Evolutionary conservation across 2,329 filamentous ascomycete species (phyloP).

Genomic region (Sordariomycetes sp.): DNA sequence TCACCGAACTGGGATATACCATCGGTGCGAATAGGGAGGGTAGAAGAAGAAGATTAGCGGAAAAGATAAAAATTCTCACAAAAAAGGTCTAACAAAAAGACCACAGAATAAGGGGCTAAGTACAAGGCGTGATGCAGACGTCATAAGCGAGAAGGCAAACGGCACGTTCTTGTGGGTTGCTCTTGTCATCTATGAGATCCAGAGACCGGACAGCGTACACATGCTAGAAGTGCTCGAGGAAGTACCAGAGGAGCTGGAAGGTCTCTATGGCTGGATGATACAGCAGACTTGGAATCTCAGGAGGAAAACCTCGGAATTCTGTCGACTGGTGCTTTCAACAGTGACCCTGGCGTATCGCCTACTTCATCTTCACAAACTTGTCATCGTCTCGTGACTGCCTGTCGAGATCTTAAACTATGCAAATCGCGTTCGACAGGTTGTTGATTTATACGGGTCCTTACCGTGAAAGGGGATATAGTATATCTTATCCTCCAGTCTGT

Average conservation of each 20-base stretch:
- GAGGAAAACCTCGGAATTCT: conserved; percentile 16
- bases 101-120: not conserved
- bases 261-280: conserved; percentile 27
- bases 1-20: too few relatives aligned
- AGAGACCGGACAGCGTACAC: conserved; percentile 2
- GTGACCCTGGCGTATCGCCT: conserved; percentile 21
- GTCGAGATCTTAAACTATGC: conserved; percentile 7
- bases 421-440: conserved; percentile 13
- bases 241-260: conserved; percentile 22
- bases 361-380: conserved; percentile 21
- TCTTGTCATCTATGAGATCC: conserved; percentile 7
- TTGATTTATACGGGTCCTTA: conserved; percentile 25
- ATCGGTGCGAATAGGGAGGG: too few relatives aligned
- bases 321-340: conserved; percentile 20
- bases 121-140: conserved; percentile 11
- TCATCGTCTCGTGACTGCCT: conserved; percentile 9
- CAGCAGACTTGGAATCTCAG: conserved; percentile 14
- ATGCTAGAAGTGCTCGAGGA: conserved; percentile 9
- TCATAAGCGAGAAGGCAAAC: conserved; percentile 21
- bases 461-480: conserved; percentile 15
- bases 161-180: conserved; percentile 28
- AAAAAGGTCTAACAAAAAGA: too few relatives aligned
- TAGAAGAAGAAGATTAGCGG: too few relatives aligned
- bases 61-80: too few relatives aligned
- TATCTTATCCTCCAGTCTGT: conserved; percentile 31